Percentiles rank a stretch among this genome's conserved stretches.
phyloP scores from a whole-genome alignment of 129 eudicot species.

The Flaveria robusta region DNA sequence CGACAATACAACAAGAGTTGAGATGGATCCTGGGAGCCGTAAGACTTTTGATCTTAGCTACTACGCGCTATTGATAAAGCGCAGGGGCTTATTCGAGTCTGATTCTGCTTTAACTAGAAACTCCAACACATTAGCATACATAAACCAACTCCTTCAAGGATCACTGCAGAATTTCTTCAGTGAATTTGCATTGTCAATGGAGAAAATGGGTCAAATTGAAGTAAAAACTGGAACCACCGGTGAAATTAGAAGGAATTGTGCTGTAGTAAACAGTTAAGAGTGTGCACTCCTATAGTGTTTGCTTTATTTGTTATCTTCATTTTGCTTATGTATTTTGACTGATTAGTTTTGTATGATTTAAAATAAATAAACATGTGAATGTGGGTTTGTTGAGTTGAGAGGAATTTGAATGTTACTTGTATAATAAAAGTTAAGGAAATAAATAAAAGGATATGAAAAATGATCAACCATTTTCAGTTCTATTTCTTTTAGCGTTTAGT shows the following conservation, averaged over 20 bases:
- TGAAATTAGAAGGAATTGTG: slow-evolving; percentile 69
- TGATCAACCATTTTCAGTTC: too few relatives aligned
- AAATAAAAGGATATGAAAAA: background rate
- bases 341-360: background rate
- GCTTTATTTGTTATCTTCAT: background rate
- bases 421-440: too few relatives aligned
- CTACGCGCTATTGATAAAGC: slow-evolving; percentile 59
- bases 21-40: slow-evolving; percentile 95
- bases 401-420: background rate
- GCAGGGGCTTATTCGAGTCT: slow-evolving; percentile 73
- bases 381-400: background rate
- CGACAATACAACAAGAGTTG: slow-evolving; percentile 58
- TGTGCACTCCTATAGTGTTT: background rate
- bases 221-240: slow-evolving; percentile 68
- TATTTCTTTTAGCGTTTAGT: too few relatives aligned
- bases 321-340: background rate
- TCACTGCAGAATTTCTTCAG: slow-evolving; percentile 44
- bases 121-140: slow-evolving; percentile 43
- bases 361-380: background rate
- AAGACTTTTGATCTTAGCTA: slow-evolving; percentile 84
- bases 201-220: slow-evolving; percentile 69
- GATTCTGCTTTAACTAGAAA: slow-evolving; percentile 67
- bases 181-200: slow-evolving; percentile 77
- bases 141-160: slow-evolving; percentile 63
- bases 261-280: slow-evolving; percentile 52